Base-by-base conservation (phyloP, 2,329 filamentous ascomycete species). In the Sporothrix variecibatus region DNA sequence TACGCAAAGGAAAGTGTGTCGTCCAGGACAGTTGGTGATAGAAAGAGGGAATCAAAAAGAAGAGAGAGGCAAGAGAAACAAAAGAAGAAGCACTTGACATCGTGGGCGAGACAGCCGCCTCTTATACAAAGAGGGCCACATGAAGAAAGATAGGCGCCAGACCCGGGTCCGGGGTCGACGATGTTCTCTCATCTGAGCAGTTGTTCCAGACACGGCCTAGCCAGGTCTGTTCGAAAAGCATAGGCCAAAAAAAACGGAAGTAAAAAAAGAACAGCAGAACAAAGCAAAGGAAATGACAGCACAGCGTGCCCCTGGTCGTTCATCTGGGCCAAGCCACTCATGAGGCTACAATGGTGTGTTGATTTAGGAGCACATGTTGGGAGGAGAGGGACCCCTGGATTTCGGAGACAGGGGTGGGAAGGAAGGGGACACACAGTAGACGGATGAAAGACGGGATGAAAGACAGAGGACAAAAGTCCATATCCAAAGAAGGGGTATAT, bases 221-320 rank as follows among this genome's bases (percentile, higher is more conserved):
- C 17, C 58, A 40, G 11, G 69, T 23, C 69, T 26, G 17, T 26
- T 46, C n/a, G 17, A 40, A 71, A 49, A 15, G 38, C n/a, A 51
- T 15, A n/a, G 17, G 43, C 43, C 26, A 51, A 51, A 51, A 53
- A 69, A 69, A n/a, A n/a, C n/a, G 43, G 26, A 69, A 69, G 26
- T 26, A 53, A n/a, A 56, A 38, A 67, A 51, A 53, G 46, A 69
- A 49, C 6, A 68, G 26, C 5, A 49, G 64, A 68, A 67, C 62
- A 67, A 67, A 60, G 70, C 40, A 53, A 58, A 67, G 31, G 71
- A 67, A 72, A 67, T 72, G 71, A 65, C 60, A 49, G 46, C 62
- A 34, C 31, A n/a, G 60, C 60, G 20, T 23, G 34, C 43, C 71
- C 71, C 71, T 67, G 58, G 58, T n/a, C 58, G 46, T n/a, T 51